These are phyloP conservation scores for Epichloe typhina DNA, from an alignment of 2,329 filamentous ascomycete genomes.

Conservation along the genomic window DNA sequence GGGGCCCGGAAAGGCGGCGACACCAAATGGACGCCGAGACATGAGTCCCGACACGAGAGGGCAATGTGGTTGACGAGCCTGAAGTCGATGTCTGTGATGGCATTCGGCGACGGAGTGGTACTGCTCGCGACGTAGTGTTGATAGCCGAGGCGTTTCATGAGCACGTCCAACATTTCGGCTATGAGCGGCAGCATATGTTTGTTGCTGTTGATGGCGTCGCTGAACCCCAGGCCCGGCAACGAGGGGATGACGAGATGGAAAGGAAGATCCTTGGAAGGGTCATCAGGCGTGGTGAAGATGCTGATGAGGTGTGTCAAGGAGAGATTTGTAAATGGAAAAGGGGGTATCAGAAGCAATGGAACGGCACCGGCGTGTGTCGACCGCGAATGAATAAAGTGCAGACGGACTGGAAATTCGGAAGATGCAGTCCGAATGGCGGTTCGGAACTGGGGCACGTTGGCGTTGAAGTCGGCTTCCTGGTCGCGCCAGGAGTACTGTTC, in stretches of 20 bases:
- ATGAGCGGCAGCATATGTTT: conserved; percentile 36
- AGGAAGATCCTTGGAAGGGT: conserved; percentile 30
- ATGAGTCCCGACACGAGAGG: conserved; percentile 32
- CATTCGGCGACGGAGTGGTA: conserved; percentile 31
- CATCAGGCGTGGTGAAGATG: conserved; percentile 38
- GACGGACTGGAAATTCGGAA: conserved; percentile 30
- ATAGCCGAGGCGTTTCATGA: conserved; percentile 52
- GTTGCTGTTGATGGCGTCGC: conserved; percentile 42
- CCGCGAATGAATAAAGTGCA: conserved; percentile 52
- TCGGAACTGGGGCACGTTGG: conserved; percentile 48
- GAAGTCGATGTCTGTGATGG: conserved; percentile 38
- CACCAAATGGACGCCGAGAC: conserved; percentile 47
- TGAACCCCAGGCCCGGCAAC: conserved; percentile 54
- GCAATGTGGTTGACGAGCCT: conserved; percentile 35
- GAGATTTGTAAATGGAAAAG: conserved; percentile 52
- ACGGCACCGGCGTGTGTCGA: conserved; percentile 41
- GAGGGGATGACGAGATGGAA: conserved; percentile 57
- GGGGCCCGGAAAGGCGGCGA: conserved; percentile 42
- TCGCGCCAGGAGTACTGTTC: conserved; percentile 53
- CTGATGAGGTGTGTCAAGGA: conserved; percentile 43
- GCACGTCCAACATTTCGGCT: conserved; percentile 38
- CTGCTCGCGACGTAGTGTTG: conserved; percentile 43
- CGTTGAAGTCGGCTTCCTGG: conserved; percentile 45
- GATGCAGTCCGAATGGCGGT: conserved; percentile 34
- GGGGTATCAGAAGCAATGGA: conserved; percentile 51